Evolutionary conservation across 257 asterid genomes (phyloP), one percentile per base, ranked within the genome.

Genomic region (Salvia miltiorrhiza): DNA sequence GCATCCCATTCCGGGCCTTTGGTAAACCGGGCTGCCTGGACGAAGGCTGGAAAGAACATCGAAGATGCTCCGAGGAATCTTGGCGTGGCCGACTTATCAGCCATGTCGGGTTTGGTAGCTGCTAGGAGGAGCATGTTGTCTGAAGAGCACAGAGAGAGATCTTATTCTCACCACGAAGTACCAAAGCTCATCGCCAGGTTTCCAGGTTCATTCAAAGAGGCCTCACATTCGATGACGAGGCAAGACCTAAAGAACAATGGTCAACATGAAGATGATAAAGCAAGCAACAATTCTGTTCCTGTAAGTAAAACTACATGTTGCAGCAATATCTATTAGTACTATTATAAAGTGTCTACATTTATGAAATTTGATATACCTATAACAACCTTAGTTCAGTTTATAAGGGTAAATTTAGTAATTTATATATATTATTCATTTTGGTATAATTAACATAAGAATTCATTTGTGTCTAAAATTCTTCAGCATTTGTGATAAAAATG

Each of bases 1-100:
- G 94, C 86, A 52, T 88, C 99, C n/a, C 95, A 93, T 81, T 93
- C 99, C 0, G 99, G 99, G 71, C 99, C 99, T 58, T 70, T 92
- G 79, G 90, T 83, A 49, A 88, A 90, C 67, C 87, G 93, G 63
- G 97, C 96, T 33, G 86, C 99, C 73, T 87, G 93, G 95, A 76
- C 86, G 23, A 90, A 87, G 79, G 74, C 90, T 4, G 91, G 93
- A 53, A 90, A 87, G 84, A 88, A 75, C 75, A 73, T 63, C 33
- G 96, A 89, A 78, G 94, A 87, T 13, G 88, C 86, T 66, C 89
- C 90, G 6, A 88, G 80, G 69, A 69, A 77, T 65, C 84, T 88
- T 20, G 83, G 77, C 4, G 83, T 83, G 67, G 79, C 87, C 0
- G 98, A 90, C 62, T 56, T 86, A 72, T 82, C 97, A 26, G 81